A percentile compares a stretch with the other conserved stretches of the same genome.
These are phyloP conservation scores for Suillus bovinus DNA, from an alignment of 768 basidiomycete genomes.

Conservation along the genomic window DNA sequence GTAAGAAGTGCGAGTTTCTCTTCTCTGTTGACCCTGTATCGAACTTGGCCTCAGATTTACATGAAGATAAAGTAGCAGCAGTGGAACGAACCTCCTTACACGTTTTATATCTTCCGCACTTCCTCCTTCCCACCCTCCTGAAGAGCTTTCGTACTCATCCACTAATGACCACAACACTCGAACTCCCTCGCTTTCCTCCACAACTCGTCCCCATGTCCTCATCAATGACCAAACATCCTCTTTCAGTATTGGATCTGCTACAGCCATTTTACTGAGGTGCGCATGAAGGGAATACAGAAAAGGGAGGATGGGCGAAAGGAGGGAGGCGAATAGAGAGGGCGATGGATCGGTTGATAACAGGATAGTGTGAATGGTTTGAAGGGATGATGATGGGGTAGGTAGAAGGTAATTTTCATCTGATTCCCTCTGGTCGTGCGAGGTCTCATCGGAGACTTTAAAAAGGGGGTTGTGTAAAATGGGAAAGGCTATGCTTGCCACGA, in stretches of 20 bases:
- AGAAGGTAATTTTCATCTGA: background rate
- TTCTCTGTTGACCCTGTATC: conserved; percentile 14
- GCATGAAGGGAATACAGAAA: conserved; percentile 64
- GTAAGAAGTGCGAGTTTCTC: conserved; percentile 48
- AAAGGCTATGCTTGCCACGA: conserved; percentile 38
- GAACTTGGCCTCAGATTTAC: background rate
- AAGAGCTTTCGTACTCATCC: background rate
- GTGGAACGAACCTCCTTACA: conserved; percentile 42
- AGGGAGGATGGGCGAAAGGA: conserved; percentile 70
- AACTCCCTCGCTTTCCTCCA: conserved; percentile 51
- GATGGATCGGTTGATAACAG: conserved; percentile 81
- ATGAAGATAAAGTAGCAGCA: background rate
- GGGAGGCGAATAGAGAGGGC: conserved; percentile 57
- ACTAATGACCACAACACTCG: conserved; percentile 62
- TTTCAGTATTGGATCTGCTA: conserved; percentile 64
- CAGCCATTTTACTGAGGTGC: conserved; percentile 52
- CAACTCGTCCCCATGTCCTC: conserved; percentile 74
- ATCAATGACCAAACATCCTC: conserved; percentile 62
- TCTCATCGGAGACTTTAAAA: conserved; percentile 18
- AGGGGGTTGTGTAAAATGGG: conserved; percentile 57
- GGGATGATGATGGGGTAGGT: conserved; percentile 36
- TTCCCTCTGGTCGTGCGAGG: background rate
- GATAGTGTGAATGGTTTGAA: conserved; percentile 55
- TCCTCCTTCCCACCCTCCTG: conserved; percentile 50
- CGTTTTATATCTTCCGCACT: conserved; percentile 51